A percentile compares a stretch with the other conserved stretches of the same genome.
These are phyloP conservation scores for Tripidium arundinaceum DNA, from an alignment of 202 grass and related monocot genomes.

Conservation along the genomic window DNA sequence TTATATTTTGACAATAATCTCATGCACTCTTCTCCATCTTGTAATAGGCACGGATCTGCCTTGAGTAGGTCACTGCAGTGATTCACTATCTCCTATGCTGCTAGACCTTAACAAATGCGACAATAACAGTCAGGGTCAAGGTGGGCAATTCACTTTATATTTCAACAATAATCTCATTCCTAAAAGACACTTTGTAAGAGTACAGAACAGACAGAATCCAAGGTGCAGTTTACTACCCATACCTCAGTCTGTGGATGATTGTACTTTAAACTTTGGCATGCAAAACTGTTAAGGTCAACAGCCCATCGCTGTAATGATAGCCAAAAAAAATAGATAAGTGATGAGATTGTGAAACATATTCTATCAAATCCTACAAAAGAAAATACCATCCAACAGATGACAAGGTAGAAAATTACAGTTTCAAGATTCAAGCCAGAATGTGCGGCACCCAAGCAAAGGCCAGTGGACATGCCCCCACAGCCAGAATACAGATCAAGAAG, in stretches of 20 bases:
- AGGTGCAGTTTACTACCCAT: not conserved
- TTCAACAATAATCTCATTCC: no score
- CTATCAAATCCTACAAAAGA: no score
- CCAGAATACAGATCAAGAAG: constrained; percentile 92
- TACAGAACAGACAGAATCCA: not conserved
- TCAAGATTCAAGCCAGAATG: constrained; percentile 54
- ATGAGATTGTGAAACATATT: not conserved
- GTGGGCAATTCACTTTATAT: no score
- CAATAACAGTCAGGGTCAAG: no score
- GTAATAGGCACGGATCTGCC: no score
- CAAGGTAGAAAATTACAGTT: constrained; percentile 42
- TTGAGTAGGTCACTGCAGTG: no score
- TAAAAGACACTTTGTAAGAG: no score
- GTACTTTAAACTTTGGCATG: constrained; percentile 64
- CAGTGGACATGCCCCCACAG: constrained; percentile 82
- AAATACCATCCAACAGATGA: not conserved
- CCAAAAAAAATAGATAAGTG: not conserved
- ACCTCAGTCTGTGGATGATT: constrained; percentile 80
- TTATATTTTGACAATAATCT: no score
- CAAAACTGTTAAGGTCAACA: constrained; percentile 59
- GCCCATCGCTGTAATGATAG: constrained; percentile 46
- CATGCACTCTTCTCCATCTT: no score
- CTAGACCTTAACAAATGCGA: no score
- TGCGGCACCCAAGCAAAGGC: constrained; percentile 61
- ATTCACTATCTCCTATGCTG: no score